Base-by-base conservation (phyloP, 2,329 filamentous ascomycete genomes). In the Septoria linicola region DNA sequence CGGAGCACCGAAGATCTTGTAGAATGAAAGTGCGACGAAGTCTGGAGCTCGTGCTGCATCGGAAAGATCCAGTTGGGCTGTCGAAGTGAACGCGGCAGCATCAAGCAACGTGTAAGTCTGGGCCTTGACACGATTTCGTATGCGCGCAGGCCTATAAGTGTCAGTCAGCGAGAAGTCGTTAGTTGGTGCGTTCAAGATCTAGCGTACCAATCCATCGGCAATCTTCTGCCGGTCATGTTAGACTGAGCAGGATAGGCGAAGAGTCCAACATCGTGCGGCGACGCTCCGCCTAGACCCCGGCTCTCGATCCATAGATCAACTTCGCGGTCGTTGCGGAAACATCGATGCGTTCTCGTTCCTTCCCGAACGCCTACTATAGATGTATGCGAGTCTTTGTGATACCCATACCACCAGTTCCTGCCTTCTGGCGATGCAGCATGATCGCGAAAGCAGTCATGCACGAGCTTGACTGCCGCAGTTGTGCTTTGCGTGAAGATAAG, bases 1-100 rank as follows among this genome's bases (percentile, higher is more conserved):
- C 0, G 92, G 92, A 58, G 96, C 96, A 1, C 92, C 92, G 68
- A 96, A 96, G 13, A 96, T 91, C 68, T 96, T 97, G 74, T 96
- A 95, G 58, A 96, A 84, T 67, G 90, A 96, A 34, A 96, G 65
- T 0, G 89, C 86, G 0, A 82, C 84, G 59, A 96, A 96, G 66
- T 96, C 91, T 1, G 92, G 88, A 0, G 96, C 91, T 1, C 91
- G 86, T 0, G 74, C 72, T 0, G 77, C 63, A 59, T 87, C 72
- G 45, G 81, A 77, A 1, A 96, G 73, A 63, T 95, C 81, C 8
- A 96, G 73, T 1, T 82, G 82, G 2, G 87, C 82, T 0, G 90
- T 95, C 5, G 89, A 84, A 7, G 84, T 85, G 8, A 89, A 75
- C 0, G 89, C 87, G 3, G 92, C 89, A 8, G 88, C 90, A 69